Conservation (phyloP, 192 early-diverging fungal genomes). For the Podila verticillata region DNA sequence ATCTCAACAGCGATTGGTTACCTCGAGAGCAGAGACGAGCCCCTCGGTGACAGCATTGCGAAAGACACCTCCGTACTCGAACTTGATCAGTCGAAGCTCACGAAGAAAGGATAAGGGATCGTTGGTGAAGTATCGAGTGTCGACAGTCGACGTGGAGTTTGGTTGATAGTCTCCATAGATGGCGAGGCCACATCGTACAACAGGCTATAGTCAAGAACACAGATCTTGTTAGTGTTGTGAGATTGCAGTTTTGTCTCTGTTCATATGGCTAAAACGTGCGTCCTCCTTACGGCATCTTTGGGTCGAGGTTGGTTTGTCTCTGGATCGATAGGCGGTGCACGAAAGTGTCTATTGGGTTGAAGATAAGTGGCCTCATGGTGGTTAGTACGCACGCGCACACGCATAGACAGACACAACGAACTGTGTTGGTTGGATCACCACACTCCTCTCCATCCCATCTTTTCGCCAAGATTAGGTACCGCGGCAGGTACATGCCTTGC, state of each 20-base stretch:
- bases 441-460: too few relatives aligned
- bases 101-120: conserved; percentile 57
- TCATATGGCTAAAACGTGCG: too few relatives aligned
- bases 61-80: conserved; percentile 63
- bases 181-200: conserved; percentile 63
- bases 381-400: too few relatives aligned
- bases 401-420: background rate
- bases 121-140: conserved; percentile 60
- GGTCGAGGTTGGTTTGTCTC: conserved; percentile 59
- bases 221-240: background rate
- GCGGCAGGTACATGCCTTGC: too few relatives aligned
- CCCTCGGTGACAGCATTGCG: conserved; percentile 71
- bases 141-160: conserved; percentile 56
- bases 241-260: too few relatives aligned
- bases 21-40: conserved; percentile 70
- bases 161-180: conserved; percentile 67
- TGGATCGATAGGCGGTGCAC: conserved; percentile 57
- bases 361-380: background rate
- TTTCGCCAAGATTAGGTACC: too few relatives aligned
- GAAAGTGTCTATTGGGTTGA: conserved; percentile 54
- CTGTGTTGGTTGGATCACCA: too few relatives aligned
- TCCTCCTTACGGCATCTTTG: conserved; percentile 59
- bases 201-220: conserved; percentile 46
- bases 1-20: conserved; percentile 5
- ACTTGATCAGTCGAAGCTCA: conserved; percentile 55